Conservation (phyloP, 2,329 filamentous ascomycete species). For the Beauveria australis region DNA sequence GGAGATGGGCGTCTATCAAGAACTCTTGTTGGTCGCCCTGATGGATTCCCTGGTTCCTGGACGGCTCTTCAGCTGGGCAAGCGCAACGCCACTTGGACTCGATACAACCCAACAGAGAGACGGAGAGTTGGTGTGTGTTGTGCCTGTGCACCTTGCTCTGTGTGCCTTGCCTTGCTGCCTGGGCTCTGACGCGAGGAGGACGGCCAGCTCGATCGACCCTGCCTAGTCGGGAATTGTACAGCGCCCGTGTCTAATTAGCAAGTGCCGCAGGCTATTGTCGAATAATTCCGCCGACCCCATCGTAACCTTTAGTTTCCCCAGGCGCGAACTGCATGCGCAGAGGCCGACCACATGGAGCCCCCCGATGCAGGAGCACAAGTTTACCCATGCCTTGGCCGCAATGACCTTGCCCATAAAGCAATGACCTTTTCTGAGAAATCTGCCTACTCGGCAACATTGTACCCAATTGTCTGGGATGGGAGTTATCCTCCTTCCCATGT, state of each 20-base stretch:
- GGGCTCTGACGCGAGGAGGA: not conserved
- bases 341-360: not conserved
- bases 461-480: not conserved
- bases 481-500: not conserved
- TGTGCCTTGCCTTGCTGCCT: not conserved
- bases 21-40: conserved; percentile 2
- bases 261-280: not conserved
- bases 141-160: not conserved
- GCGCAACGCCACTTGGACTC: conserved; percentile 3
- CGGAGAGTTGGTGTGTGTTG: not conserved
- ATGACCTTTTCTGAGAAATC: not conserved
- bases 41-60: not conserved
- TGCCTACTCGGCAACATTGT: not conserved
- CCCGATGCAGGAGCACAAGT: not conserved
- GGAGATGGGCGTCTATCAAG: conserved; percentile 5
- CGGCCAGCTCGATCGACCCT: not conserved
- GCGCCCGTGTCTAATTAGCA: not conserved
- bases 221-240: not conserved
- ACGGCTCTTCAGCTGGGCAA: not conserved
- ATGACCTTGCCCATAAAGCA: not conserved
- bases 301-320: not conserved
- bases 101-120: not conserved
- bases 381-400: not conserved
- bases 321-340: not conserved
- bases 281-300: not conserved